A percentile compares a stretch with the other conserved stretches of the same genome.
These are phyloP conservation scores for Schrenkiella parvula DNA, from an alignment of 345 rosid genomes.

Conservation along the genomic window DNA sequence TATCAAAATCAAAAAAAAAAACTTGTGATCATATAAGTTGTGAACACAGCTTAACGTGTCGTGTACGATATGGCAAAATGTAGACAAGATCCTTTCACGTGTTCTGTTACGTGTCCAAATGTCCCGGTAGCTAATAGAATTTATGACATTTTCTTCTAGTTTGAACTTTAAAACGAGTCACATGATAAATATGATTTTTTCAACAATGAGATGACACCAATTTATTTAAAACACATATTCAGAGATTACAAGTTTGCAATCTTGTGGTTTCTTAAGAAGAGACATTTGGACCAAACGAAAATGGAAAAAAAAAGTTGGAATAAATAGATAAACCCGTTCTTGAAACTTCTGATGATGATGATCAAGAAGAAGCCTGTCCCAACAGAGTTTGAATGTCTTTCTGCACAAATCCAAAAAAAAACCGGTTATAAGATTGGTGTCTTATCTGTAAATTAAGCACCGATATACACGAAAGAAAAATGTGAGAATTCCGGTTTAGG, in stretches of 20 bases:
- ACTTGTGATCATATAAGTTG: conserved; percentile 19
- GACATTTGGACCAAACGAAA: background rate
- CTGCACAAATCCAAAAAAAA: conserved; percentile 35
- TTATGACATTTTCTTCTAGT: background rate
- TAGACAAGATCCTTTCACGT: conserved; percentile 15
- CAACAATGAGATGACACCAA: conserved; percentile 2
- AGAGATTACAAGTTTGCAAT: background rate
- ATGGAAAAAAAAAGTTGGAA: background rate
- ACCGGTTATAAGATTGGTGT: background rate
- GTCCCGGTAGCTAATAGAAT: background rate
- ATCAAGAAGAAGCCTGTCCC: conserved; percentile 41
- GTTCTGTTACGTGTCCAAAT: conserved; percentile 26
- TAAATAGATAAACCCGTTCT: background rate
- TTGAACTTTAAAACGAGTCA: background rate
- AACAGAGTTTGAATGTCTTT: conserved; percentile 63
- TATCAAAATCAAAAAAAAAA: no score
- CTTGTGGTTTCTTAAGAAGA: conserved; percentile 4
- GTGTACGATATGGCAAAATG: conserved; percentile 20
- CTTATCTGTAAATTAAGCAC: background rate
- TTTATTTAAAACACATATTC: conserved; percentile 1
- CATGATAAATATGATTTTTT: background rate
- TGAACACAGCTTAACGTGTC: conserved; percentile 27
- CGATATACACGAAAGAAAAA: background rate
- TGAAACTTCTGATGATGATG: background rate
- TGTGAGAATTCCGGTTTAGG: background rate